These are phyloP conservation scores for Colletotrichum caudatum DNA, from an alignment of 2,329 filamentous ascomycete genomes.

Conservation along the genomic window DNA sequence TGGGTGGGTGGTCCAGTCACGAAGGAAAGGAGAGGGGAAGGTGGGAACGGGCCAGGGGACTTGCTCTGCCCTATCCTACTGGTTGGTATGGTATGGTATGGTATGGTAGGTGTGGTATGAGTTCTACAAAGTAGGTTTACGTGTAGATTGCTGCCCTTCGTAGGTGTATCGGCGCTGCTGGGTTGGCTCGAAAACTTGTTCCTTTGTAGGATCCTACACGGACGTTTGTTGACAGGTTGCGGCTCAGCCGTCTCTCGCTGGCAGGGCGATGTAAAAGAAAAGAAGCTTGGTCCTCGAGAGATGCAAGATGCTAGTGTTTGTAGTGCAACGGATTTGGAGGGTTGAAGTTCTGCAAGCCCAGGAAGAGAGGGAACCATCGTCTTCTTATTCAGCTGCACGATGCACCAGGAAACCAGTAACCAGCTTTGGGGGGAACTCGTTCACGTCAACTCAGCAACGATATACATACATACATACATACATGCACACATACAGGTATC, in stretches of 20 bases:
- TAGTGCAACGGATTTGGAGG: background rate
- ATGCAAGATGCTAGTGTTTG: background rate
- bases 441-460: slow-evolving; percentile 28
- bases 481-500: background rate
- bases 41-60: background rate
- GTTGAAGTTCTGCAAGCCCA: background rate
- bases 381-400: slow-evolving; percentile 24
- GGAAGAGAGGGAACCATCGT: slow-evolving; percentile 5
- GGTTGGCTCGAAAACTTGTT: background rate
- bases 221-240: background rate
- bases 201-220: background rate
- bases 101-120: no score
- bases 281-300: background rate
- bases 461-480: background rate
- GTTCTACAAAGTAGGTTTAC: no score
- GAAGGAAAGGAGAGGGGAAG: slow-evolving; percentile 22
- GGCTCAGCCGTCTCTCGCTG: background rate
- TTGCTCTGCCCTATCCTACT: slow-evolving; percentile 1
- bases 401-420: background rate
- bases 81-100: background rate
- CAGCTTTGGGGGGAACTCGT: slow-evolving; percentile 10
- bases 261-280: background rate
- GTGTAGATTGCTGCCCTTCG: background rate
- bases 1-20: slow-evolving; percentile 18
- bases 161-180: no score